phyloP scores from a whole-genome alignment of 176 grass and related monocot genomes.

The Avena sativa region DNA sequence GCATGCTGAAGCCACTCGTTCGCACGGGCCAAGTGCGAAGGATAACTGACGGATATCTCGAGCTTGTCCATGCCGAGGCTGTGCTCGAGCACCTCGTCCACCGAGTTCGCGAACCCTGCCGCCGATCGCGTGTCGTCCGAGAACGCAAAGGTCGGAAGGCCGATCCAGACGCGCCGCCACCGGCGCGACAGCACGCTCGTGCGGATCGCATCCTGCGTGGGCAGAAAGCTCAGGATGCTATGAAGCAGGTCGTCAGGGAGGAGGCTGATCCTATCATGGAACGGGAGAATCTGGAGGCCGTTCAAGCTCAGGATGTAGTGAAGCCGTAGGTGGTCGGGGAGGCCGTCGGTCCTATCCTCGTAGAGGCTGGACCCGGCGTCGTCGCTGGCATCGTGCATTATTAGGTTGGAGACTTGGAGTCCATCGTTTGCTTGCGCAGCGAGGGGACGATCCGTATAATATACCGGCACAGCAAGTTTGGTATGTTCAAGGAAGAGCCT shows the following conservation, averaged over 20 bases:
- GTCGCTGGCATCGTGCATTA: background rate
- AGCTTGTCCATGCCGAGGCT: background rate
- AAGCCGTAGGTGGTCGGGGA: background rate
- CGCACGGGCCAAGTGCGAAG: background rate
- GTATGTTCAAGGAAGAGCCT: background rate
- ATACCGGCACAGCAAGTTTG: background rate
- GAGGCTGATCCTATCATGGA: background rate
- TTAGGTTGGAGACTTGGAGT: background rate
- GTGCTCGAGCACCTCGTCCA: background rate
- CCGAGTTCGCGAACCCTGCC: background rate
- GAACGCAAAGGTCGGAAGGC: background rate
- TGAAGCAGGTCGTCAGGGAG: background rate
- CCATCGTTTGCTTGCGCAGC: background rate
- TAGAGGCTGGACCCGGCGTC: background rate
- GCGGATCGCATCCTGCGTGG: background rate
- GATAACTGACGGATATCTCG: background rate
- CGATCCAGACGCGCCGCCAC: background rate
- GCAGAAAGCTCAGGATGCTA: background rate
- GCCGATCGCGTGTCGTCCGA: background rate
- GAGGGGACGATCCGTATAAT: background rate
- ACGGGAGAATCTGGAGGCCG: background rate
- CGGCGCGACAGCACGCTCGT: background rate
- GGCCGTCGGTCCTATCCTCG: background rate
- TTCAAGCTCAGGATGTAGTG: background rate
- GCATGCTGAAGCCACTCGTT: background rate